phyloP scores from a whole-genome alignment of 2,329 filamentous ascomycete genomes.

The Pleomassaria siparia region DNA sequence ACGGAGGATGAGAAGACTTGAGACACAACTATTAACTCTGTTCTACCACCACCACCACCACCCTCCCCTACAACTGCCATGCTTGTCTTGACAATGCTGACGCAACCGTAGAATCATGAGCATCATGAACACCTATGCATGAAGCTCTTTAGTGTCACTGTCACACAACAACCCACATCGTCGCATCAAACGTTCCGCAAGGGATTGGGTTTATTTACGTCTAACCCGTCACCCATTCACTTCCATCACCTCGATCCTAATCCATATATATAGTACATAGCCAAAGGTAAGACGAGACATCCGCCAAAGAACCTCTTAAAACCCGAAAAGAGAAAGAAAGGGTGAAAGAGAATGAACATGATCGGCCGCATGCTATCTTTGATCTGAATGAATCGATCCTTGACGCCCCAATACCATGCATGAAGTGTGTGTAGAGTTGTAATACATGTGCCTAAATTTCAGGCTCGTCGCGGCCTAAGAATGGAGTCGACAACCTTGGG shows the following conservation, averaged over 20 bases:
- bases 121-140: too few species aligned
- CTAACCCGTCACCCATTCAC: background rate
- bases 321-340: background rate
- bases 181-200: constrained; percentile 1
- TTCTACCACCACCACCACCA: too few species aligned
- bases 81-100: too few species aligned
- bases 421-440: constrained; percentile 4
- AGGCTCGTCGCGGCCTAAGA: background rate
- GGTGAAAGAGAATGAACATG: too few species aligned
- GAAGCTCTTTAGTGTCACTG: background rate
- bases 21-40: too few species aligned
- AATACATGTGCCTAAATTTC: background rate
- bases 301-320: background rate
- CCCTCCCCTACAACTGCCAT: background rate
- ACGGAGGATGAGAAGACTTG: too few species aligned
- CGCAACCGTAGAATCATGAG: too few species aligned
- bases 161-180: background rate
- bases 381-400: background rate
- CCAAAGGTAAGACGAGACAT: background rate
- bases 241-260: background rate
- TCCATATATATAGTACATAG: constrained; percentile 9
- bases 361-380: constrained; percentile 3
- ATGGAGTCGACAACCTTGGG: background rate
- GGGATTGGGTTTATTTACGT: background rate
- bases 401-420: constrained; percentile 9